These are phyloP conservation scores for Yarrowia sp. DNA, from an alignment of 805 yeast species.

Conservation along the genomic window DNA sequence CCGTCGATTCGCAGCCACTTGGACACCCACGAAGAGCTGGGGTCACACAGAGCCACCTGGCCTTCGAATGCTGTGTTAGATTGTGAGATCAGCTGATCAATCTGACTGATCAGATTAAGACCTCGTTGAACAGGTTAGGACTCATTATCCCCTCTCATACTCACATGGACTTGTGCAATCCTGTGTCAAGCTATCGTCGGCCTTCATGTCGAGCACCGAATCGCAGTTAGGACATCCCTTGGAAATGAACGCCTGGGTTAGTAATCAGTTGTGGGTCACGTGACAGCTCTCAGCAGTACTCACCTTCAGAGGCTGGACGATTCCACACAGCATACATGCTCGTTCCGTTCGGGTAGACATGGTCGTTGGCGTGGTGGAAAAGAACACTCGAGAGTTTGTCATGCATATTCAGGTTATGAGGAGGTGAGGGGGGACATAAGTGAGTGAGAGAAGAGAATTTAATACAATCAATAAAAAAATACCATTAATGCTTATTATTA, in stretches of 20 bases:
- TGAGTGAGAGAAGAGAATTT: neutral
- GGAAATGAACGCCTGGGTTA: slow-evolving; percentile 65
- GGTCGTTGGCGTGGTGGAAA: neutral
- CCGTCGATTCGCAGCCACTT: slow-evolving; percentile 92
- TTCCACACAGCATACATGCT: slow-evolving; percentile 97
- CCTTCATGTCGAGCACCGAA: slow-evolving; percentile 75
- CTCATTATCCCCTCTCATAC: neutral
- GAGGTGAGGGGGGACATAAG: neutral
- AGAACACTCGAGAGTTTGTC: slow-evolving; percentile 3
- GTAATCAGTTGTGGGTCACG: neutral
- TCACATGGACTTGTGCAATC: slow-evolving; percentile 88
- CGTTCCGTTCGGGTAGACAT: slow-evolving; percentile 72
- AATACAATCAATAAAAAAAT: no score
- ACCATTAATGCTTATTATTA: no score
- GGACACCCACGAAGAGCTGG: slow-evolving; percentile 87
- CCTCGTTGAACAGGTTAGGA: no score
- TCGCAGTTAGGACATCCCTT: slow-evolving; percentile 98
- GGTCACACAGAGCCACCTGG: slow-evolving; percentile 85
- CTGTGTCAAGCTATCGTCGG: slow-evolving; percentile 82
- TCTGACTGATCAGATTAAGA: no score
- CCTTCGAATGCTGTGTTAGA: slow-evolving; percentile 75
- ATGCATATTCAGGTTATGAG: slow-evolving; percentile 7
- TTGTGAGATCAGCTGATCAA: no score
- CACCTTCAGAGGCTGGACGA: slow-evolving; percentile 79
- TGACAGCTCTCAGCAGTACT: slow-evolving; percentile 43